Conservation (phyloP, 495 filamentous ascomycete species). For the Aspergillus ellipticus region DNA sequence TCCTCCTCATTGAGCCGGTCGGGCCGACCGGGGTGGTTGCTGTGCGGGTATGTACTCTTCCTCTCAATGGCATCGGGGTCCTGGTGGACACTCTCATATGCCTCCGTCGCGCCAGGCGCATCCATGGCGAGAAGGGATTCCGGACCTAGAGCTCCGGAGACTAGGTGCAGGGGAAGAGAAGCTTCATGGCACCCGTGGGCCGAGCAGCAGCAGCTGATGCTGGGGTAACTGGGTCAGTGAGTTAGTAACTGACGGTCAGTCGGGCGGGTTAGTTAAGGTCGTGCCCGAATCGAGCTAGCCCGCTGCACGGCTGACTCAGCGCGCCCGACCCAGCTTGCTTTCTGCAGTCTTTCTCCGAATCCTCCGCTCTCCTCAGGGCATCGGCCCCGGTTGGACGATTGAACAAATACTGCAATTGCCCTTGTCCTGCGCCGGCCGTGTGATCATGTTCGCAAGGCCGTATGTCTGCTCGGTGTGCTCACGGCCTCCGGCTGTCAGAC, state of each 20-base stretch:
- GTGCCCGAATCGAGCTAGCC: constrained; percentile 16
- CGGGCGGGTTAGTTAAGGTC: constrained; percentile 8
- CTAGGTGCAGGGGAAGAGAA: constrained; percentile 4
- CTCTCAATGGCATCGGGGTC: background rate
- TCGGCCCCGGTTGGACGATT: background rate
- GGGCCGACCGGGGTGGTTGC: constrained; percentile 14
- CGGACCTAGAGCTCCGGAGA: constrained; percentile 23
- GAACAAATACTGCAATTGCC: too few relatives aligned
- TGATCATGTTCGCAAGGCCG: constrained; percentile 34
- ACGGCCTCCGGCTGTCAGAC: constrained; percentile 19
- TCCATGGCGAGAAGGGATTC: constrained; percentile 40
- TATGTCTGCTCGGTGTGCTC: constrained; percentile 33
- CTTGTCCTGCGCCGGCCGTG: background rate
- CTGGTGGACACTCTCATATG: constrained; percentile 21
- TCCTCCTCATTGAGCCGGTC: constrained; percentile 20
- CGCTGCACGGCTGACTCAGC: constrained; percentile 17
- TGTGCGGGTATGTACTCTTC: background rate
- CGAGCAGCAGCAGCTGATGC: constrained; percentile 9
- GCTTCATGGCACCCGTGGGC: constrained; percentile 15
- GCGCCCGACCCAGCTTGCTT: background rate
- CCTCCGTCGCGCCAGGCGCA: constrained; percentile 40
- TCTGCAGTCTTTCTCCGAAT: background rate
- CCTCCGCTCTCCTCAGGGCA: background rate
- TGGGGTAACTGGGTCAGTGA: constrained; percentile 11
- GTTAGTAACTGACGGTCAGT: background rate